phyloP scores from a whole-genome alignment of 176 grass and related monocot species.

The Zea mays region Zm-B73-REFERENCE-NAM-5.0 NC_050096.1:15088001-15088500 shows the following conservation, averaged over 20 bases:
- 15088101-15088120: background rate
- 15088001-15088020: background rate
- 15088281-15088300: slow-evolving; percentile 54
- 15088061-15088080: background rate
- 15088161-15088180: background rate
- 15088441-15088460: background rate
- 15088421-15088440: slow-evolving; percentile 38
- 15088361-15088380: slow-evolving; percentile 31
- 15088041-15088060: background rate
- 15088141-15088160: background rate
- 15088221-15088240: background rate
- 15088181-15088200: background rate
- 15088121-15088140: background rate
- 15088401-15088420: slow-evolving; percentile 15
- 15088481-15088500: background rate
- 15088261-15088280: slow-evolving; percentile 39
- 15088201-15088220: background rate
- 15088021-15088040: background rate
- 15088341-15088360: slow-evolving; percentile 11
- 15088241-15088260: too few species aligned
- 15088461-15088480: slow-evolving; percentile 27
- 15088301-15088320: background rate
- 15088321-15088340: background rate
- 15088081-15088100: background rate
- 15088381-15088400: slow-evolving; percentile 47